Percentiles rank a stretch among this genome's conserved stretches.
Conservation (phyloP, 179 eudicot species). For the Silene vulgaris region DNA sequence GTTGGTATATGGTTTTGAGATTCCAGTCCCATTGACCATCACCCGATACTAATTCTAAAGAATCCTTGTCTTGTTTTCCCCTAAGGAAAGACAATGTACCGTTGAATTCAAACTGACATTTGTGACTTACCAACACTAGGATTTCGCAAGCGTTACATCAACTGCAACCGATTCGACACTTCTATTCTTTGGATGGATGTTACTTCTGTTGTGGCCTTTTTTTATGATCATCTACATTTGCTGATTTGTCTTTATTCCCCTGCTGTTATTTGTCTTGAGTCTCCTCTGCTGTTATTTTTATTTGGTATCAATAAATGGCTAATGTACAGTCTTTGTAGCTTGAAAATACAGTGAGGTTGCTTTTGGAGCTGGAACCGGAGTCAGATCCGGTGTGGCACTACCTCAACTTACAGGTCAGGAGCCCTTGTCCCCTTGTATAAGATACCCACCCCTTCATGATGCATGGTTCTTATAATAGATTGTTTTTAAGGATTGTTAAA, state of each 20-base stretch:
- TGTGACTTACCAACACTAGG: no score
- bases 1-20: no score
- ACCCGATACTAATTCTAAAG: no score
- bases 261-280: not conserved
- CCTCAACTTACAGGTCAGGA: slow-evolving; percentile 79
- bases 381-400: slow-evolving; percentile 98
- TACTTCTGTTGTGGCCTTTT: not conserved
- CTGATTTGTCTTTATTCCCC: not conserved
- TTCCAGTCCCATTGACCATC: no score
- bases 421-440: slow-evolving; percentile 9
- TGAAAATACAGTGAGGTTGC: slow-evolving; percentile 89
- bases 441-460: slow-evolving; percentile 3
- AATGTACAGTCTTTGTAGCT: slow-evolving; percentile 51
- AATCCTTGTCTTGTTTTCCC: no score
- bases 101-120: no score
- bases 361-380: slow-evolving; percentile 95
- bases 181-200: no score
- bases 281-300: not conserved
- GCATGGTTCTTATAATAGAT: not conserved
- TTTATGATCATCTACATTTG: not conserved
- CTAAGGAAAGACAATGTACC: no score
- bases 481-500: not conserved
- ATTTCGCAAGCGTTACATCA: no score
- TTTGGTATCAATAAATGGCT: slow-evolving; percentile 5
- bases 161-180: no score